Evolutionary conservation across 176 grass and related monocot species (phyloP), one percentile per base, ranked within the genome.

Genomic region (Olyra latifolia): DNA sequence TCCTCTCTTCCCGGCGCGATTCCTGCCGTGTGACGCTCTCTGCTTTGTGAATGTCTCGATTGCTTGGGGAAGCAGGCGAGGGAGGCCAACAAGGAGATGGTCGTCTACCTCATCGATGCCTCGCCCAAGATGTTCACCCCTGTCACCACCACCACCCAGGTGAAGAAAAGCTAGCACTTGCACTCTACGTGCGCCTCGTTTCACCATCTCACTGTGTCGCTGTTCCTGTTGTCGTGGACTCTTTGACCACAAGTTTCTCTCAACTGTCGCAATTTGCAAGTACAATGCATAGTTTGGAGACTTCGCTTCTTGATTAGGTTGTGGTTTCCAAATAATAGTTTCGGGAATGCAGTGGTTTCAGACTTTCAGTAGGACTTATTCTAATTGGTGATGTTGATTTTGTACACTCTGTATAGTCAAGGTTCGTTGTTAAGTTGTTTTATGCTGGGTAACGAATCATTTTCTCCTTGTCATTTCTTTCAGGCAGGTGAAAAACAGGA

Each of bases 61-160:
- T 75, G 32, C 39, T 66, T 27, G 24, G 9, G 59, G 75, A 58
- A 75, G 59, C 95, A 98, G 95, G 90, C 94, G 63, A 97, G 87
- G 75, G 95, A 98, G 53, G 67, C 88, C 10, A 92, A 91, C 49
- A 98, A 98, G 80, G 92, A 98, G 5, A 86, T 98, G 55, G 86
- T 92, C 9, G 92, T 92, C 41, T 98, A 98, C 81, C 88, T 98
- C 75, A 57, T 98, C 7, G 95, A 98, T 75, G 87, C 95, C n/a
- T 98, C 95, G 23, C 95, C 95, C 43, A 98, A 87, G 79, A 98
- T 94, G 95, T 98, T 98, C 80, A 76, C 76, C 20, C 81, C 90
- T 1, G 68, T 73, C 11, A n/a, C 32, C 5, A 78, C 74, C 22
- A 53, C 73, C 32, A 22, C 76, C 58, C 62, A 89, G 83, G 95